Evolutionary conservation across 306 rosid species (phyloP), one percentile per base, ranked within the genome.

Genomic region (Vicia faba): DNA sequence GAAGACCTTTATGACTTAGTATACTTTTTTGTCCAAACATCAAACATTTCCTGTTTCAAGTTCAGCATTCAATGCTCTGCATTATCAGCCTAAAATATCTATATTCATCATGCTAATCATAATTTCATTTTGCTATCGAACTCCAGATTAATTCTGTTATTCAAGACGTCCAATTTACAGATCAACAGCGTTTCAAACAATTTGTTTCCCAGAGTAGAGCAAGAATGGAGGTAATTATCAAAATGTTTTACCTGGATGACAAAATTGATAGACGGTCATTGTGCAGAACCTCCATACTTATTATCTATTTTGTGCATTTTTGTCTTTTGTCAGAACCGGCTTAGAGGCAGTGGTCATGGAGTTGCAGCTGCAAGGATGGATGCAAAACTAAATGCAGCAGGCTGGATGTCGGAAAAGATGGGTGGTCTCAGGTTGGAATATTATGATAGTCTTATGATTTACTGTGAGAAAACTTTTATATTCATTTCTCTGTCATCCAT

Each of bases 331-430:
- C 83, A 93, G 99, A 93, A 90, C 76, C 96, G 96, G 28, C 66
- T 90, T 79, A 88, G 99, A 82, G 99, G 97, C 28, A 84, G 99
- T 41, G 99, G 99, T 61, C 99, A 93, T 76, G 99, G 95, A 77
- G 81, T 93, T 77, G 95, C 91, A 10, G 99, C 99, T 73, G 87
- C 97, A 69, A 88, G 99, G 85, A 90, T 93, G 99, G 96, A 90
- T 76, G 99, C 96, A 29, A 93, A 93, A 80, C 80, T 90, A 64
- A 93, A 86, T 72, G 84, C 84, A 68, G 92, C 95, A 0, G 99
- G 99, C 68, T 93, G 95, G 99, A 80, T 93, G 76, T 85, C 99
- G 46, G 99, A 93, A 78, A 84, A 81, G 74, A 93, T 90, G 99
- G 97, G 96, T 74, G 99, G 99, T 79, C 82, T 88, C 82, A 90